Evolutionary conservation across 352 stramenopile species (phyloP).

Genomic region (Globisporangium nunn): DNA sequence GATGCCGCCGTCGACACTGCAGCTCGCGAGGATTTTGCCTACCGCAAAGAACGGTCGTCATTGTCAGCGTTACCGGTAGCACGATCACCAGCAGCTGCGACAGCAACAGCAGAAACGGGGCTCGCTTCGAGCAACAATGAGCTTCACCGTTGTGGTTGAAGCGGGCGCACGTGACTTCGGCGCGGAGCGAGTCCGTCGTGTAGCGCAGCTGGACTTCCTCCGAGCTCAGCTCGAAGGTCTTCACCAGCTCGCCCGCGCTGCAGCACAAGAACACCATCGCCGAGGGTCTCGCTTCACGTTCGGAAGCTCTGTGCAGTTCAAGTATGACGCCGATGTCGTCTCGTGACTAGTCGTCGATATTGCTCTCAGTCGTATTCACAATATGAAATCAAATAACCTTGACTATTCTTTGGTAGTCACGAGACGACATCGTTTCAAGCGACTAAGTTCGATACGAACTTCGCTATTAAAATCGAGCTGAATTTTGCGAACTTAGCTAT

Average conservation of each 20-base stretch:
- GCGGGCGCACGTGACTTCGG: slow-evolving; percentile 48
- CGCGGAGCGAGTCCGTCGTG: slow-evolving; percentile 38
- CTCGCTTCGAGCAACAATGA: not conserved
- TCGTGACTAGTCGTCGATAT: not conserved
- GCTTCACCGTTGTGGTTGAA: slow-evolving; percentile 57
- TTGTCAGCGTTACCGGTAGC: not conserved
- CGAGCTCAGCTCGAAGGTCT: slow-evolving; percentile 53
- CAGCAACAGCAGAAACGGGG: not conserved
- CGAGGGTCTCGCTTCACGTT: no score
- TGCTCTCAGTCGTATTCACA: no score
- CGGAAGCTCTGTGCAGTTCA: not conserved
- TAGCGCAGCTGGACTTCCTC: slow-evolving; percentile 36
- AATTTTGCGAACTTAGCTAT: no score
- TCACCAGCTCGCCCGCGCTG: slow-evolving; percentile 38
- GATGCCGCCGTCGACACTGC: slow-evolving; percentile 49
- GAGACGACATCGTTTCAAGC: no score
- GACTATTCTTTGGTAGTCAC: no score
- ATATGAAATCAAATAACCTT: no score
- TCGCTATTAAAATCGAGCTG: no score
- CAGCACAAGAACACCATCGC: slow-evolving; percentile 49
- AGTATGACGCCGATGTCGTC: no score
- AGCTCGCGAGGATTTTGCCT: slow-evolving; percentile 62
- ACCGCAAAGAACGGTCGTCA: not conserved
- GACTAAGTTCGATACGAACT: no score
- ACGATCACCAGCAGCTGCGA: no score